Conservation (phyloP, 176 grass and related monocot species). For the Avena atlantica region DNA sequence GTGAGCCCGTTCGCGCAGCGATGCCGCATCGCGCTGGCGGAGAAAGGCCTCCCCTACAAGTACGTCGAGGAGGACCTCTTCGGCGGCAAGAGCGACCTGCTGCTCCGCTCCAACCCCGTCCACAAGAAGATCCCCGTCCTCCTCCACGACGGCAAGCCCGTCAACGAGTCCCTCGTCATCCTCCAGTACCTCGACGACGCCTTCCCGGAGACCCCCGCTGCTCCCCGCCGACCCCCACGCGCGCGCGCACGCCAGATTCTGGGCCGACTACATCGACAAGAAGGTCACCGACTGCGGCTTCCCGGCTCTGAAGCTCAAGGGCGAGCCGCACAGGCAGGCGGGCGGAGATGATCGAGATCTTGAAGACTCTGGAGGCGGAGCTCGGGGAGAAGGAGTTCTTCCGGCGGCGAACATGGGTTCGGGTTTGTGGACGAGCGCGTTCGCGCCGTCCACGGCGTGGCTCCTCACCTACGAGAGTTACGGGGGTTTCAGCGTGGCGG, state of each 20-base stretch:
- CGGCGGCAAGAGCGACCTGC: conserved; percentile 62
- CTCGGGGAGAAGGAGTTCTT: conserved; percentile 56
- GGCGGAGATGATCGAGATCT: conserved; percentile 41
- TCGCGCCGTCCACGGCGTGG: conserved; percentile 46
- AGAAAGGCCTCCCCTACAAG: conserved; percentile 55
- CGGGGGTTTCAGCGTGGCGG: conserved; percentile 39
- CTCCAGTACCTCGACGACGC: conserved; percentile 68
- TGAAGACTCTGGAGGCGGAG: conserved; percentile 40
- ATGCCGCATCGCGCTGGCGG: conserved; percentile 51
- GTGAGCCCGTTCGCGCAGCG: conserved; percentile 68
- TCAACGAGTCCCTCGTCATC: conserved; percentile 73
- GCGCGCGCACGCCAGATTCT: conserved; percentile 54
- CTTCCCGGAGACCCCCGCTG: not conserved
- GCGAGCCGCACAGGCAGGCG: conserved; percentile 39
- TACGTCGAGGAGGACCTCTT: conserved; percentile 59
- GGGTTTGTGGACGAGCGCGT: conserved; percentile 49
- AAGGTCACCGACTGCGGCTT: conserved; percentile 52
- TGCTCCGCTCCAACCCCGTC: conserved; percentile 66
- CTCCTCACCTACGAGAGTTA: conserved; percentile 41
- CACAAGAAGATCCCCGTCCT: conserved; percentile 85
- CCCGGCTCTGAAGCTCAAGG: conserved; percentile 42
- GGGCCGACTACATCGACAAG: conserved; percentile 65
- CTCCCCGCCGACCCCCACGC: conserved; percentile 36
- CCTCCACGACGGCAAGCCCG: conserved; percentile 55
- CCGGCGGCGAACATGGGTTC: conserved; percentile 31